phyloP scores from a whole-genome alignment of 805 yeast species.

The Myxozyma mucilagina region DNA sequence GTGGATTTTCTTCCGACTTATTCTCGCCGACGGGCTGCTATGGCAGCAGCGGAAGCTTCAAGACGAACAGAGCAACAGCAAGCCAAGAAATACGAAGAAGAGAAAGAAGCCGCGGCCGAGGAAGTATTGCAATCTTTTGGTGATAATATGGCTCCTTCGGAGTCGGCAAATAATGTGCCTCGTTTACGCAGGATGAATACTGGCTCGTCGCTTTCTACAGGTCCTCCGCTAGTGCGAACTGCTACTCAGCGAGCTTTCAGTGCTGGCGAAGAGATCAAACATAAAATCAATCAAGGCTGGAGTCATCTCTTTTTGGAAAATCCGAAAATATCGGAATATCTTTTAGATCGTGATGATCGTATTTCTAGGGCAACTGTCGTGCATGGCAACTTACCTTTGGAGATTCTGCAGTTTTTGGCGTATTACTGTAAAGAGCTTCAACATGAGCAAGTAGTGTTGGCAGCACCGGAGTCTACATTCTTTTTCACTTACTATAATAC shows the following conservation, averaged over 20 bases:
- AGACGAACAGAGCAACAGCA: constrained; percentile 1
- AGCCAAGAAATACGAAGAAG: constrained; percentile 1
- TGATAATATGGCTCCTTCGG: neutral
- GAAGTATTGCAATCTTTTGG: constrained; percentile 8
- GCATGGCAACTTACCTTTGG: constrained; percentile 31
- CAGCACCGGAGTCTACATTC: constrained; percentile 16
- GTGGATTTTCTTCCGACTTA: constrained; percentile 31
- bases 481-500: constrained; percentile 8
- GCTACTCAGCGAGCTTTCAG: neutral
- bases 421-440: constrained; percentile 24
- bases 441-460: constrained; percentile 6
- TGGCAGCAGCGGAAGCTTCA: constrained; percentile 7
- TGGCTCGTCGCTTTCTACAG: neutral
- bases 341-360: constrained; percentile 27
- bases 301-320: constrained; percentile 9
- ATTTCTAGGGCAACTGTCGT: constrained; percentile 26
- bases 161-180: neutral
- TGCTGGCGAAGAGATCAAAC: constrained; percentile 1
- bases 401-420: constrained; percentile 23
- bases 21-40: constrained; percentile 19
- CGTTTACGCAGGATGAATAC: neutral
- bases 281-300: constrained; percentile 2
- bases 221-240: neutral
- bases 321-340: constrained; percentile 24
- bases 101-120: constrained; percentile 9